Evolutionary conservation across 257 asterid genomes (phyloP).

Genomic region (Ligustrum vulgare): DNA sequence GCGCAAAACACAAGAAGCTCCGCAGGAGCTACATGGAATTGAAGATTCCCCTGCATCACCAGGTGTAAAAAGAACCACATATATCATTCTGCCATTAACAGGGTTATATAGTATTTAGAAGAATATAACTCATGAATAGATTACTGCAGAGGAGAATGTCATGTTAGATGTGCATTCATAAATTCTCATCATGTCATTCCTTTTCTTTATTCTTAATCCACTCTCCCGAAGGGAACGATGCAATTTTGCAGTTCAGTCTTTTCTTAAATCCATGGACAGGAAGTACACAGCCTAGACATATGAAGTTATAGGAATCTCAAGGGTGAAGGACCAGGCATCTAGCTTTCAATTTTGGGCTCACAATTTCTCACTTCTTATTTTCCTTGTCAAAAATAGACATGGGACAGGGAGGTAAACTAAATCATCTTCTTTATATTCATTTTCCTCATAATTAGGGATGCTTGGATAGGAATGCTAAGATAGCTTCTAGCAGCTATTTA

Average conservation of each 20-base stretch:
- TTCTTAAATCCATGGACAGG: conserved; percentile 16
- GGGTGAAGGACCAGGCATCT: background rate
- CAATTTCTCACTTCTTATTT: conserved; percentile 8
- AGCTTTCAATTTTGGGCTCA: background rate
- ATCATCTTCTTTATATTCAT: background rate
- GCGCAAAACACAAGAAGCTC: conserved; percentile 68
- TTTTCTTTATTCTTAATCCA: background rate
- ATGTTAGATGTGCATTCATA: conserved; percentile 19
- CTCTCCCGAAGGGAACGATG: conserved; percentile 5
- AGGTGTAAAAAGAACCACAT: conserved; percentile 9
- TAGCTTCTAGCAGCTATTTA: background rate
- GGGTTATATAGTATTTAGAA: conserved; percentile 1
- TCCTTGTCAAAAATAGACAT: background rate
- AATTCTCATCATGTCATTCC: background rate
- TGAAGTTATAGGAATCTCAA: conserved; percentile 1
- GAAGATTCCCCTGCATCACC: conserved; percentile 67
- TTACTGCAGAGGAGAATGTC: background rate
- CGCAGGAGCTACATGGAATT: conserved; percentile 74
- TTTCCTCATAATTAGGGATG: conserved; percentile 10
- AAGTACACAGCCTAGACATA: background rate
- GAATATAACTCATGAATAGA: conserved; percentile 1
- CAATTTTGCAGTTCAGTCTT: conserved; percentile 1
- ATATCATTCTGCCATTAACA: conserved; percentile 8
- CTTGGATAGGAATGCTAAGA: conserved; percentile 1
- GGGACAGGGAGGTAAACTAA: background rate